Base-by-base conservation (phyloP, 116 monocot genomes). In the Papilionanthe hybrid region DNA sequence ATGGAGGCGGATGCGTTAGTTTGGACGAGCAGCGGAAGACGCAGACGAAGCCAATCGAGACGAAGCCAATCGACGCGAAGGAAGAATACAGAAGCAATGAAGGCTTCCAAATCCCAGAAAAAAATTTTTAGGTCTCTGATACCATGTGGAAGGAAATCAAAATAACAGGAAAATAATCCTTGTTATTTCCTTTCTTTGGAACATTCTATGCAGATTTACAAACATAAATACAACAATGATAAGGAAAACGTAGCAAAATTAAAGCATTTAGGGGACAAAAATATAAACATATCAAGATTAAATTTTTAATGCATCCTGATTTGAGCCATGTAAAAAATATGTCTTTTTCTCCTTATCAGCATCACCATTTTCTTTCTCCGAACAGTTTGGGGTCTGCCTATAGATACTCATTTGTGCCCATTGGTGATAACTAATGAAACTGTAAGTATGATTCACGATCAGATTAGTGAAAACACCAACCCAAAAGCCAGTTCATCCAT, bases 401-500 rank as follows among this genome's bases (percentile, higher is more conserved):
- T 37, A 69, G 17, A 69, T 37, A 15, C 11, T 18, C 69, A 17
- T 37, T 7, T 69, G 7, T 7, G 37, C 15, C 22, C 30, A 68
- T 68, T 68, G 1, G 15, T 68, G 12, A 11, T 27, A 68, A 67
- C 58, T 58, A 19, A 12, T 15, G 29, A 68, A 29, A 68, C 29
- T 30, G 0, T 3, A 60, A n/a, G 20, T 20, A 60, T 5, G 60
- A 60, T 60, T 60, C 60, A 60, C 5, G 8, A n/a, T 65, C 27
- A 65, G 11, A 65, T 12, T 69, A 37, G 32, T 37, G 9, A 73
- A 73, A 73, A 44, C 1, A 71, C 73, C 44, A 73, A 98, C 98
- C 98, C 92, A 32, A 86, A 98, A 41, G 86, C 91, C n/a, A 98
- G 77, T 84, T 98, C 98, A 83, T 90, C 94, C 86, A 94, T 98